Conservation (phyloP, 2,329 filamentous ascomycete genomes). For the Tolypocladium capitatum region DNA sequence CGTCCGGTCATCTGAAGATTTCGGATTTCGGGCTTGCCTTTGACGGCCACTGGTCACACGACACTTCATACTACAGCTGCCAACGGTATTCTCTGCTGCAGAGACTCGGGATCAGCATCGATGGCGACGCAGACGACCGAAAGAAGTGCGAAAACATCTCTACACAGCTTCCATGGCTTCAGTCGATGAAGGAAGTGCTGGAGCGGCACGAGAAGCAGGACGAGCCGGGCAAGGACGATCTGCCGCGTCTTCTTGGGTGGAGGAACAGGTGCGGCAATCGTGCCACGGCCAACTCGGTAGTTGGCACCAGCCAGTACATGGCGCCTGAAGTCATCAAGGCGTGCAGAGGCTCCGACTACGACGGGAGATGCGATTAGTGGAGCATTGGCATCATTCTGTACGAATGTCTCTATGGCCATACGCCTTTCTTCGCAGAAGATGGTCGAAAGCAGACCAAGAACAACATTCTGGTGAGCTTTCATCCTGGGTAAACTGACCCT, state of each 20-base stretch:
- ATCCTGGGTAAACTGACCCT: neutral
- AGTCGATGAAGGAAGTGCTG: slow-evolving; percentile 16
- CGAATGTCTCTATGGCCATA: slow-evolving; percentile 86
- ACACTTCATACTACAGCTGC: slow-evolving; percentile 72
- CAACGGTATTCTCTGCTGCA: slow-evolving; percentile 68
- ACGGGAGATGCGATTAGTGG: slow-evolving; percentile 94
- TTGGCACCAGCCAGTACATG: slow-evolving; percentile 97
- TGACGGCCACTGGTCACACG: slow-evolving; percentile 88
- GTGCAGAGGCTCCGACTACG: slow-evolving; percentile 41
- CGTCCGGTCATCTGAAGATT: slow-evolving; percentile 83
- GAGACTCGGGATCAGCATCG: slow-evolving; percentile 60
- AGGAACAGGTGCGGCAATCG: slow-evolving; percentile 56
- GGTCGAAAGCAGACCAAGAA: slow-evolving; percentile 69
- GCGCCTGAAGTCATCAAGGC: slow-evolving; percentile 77
- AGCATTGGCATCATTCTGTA: slow-evolving; percentile 90
- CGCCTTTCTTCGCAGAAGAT: slow-evolving; percentile 75
- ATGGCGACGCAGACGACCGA: slow-evolving; percentile 61
- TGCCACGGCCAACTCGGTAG: slow-evolving; percentile 67
- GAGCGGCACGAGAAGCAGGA: slow-evolving; percentile 20
- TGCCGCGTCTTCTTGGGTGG: slow-evolving; percentile 47
- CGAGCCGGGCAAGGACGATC: slow-evolving; percentile 12
- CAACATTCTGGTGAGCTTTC: slow-evolving; percentile 57
- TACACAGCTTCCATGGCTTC: slow-evolving; percentile 19
- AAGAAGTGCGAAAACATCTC: slow-evolving; percentile 31
- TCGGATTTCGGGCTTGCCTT: slow-evolving; percentile 95